A percentile compares a stretch with the other conserved stretches of the same genome.
phyloP scores from a whole-genome alignment of 1,284 basidiomycete species.

The Irpex sp. region DNA sequence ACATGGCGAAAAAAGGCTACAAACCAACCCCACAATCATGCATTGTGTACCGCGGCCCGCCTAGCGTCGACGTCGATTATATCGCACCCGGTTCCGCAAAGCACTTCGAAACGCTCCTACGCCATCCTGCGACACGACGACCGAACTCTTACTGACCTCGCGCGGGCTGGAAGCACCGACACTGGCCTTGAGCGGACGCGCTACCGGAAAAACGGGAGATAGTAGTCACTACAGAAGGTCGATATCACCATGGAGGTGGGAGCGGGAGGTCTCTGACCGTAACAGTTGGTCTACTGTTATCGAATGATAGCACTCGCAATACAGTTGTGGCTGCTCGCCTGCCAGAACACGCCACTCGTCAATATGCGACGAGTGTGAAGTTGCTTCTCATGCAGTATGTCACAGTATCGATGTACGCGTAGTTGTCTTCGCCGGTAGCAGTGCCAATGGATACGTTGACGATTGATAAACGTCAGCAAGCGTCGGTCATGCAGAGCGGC shows the following conservation, averaged over 20 bases:
- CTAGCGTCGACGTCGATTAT: background rate
- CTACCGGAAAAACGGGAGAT: background rate
- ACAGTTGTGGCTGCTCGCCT: background rate
- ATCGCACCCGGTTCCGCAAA: background rate
- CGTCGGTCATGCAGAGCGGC: no score
- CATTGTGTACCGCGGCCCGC: background rate
- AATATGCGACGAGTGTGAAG: background rate
- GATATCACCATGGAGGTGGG: background rate
- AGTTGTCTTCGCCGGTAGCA: background rate
- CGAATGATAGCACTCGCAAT: background rate
- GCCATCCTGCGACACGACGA: no score
- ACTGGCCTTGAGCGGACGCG: background rate
- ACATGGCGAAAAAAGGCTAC: background rate
- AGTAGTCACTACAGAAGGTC: background rate
- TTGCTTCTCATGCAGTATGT: background rate
- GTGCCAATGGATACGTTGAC: background rate
- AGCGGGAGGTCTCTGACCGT: background rate
- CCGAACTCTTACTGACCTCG: background rate
- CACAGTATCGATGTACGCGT: no score
- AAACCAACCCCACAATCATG: background rate
- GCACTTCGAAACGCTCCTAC: no score
- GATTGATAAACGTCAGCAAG: no score
- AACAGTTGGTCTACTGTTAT: background rate
- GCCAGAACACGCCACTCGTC: background rate
- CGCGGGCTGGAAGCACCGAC: background rate